Percentiles rank a stretch among this genome's conserved stretches.
phyloP scores from a whole-genome alignment of 1,284 basidiomycete genomes.

The Cutaneotrichosporon cyanovorans region DNA sequence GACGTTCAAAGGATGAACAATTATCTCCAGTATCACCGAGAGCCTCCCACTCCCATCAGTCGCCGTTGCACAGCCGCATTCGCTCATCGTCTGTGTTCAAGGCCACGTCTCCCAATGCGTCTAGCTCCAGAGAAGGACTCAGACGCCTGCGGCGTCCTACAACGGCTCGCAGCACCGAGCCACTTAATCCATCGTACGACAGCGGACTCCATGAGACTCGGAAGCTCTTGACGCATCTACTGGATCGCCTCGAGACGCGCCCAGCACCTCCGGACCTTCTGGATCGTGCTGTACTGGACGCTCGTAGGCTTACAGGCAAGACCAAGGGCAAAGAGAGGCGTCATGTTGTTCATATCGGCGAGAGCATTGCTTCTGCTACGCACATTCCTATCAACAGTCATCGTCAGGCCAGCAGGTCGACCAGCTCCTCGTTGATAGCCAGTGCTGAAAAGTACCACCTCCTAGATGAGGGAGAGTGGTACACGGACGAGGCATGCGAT shows the following conservation, averaged over 20 bases:
- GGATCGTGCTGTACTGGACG: conserved; percentile 24
- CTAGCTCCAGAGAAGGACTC: background rate
- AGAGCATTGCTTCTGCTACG: conserved; percentile 20
- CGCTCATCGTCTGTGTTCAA: no score
- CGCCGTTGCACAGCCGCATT: no score
- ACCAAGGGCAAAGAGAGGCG: conserved; percentile 14
- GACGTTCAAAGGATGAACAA: background rate
- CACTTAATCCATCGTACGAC: conserved; percentile 3
- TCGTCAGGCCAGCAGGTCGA: background rate
- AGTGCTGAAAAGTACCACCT: conserved; percentile 7
- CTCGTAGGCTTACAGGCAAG: conserved; percentile 8
- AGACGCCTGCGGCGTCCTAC: conserved; percentile 4
- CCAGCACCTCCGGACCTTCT: conserved; percentile 29
- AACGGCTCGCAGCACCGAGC: conserved; percentile 1
- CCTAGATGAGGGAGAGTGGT: conserved; percentile 26
- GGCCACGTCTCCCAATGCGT: background rate
- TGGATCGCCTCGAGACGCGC: conserved; percentile 33
- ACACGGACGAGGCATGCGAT: conserved; percentile 28
- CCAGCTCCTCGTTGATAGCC: no score
- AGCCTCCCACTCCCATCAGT: background rate
- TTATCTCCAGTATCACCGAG: background rate
- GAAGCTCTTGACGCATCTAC: conserved; percentile 33
- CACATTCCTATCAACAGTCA: background rate
- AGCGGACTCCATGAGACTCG: conserved; percentile 36
- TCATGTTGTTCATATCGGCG: conserved; percentile 19